Evolutionary conservation across 1,139 yeast species (phyloP).

Genomic region (Sugiyamaella pinicola): DNA sequence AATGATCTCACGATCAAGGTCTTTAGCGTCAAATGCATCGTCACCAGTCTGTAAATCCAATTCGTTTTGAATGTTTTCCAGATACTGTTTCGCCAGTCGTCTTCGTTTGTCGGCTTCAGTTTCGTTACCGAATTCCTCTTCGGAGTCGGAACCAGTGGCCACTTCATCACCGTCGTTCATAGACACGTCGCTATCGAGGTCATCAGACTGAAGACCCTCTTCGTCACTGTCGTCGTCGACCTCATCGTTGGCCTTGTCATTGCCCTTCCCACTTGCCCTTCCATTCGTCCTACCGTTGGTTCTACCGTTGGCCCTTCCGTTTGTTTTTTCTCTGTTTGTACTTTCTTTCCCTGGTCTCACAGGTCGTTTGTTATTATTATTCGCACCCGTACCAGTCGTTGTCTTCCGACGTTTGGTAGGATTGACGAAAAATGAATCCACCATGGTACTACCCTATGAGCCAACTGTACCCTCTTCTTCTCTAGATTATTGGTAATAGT

Average conservation of each 20-base stretch:
- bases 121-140: conserved; percentile 57
- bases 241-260: conserved; percentile 15
- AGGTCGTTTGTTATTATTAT: too few species aligned
- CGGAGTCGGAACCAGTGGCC: conserved; percentile 18
- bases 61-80: conserved; percentile 71
- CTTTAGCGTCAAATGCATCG: conserved; percentile 85
- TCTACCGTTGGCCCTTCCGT: conserved; percentile 13
- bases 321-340: background rate
- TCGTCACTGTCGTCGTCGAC: conserved; percentile 41
- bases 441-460: conserved; percentile 30
- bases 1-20: conserved; percentile 82
- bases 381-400: conserved; percentile 6
- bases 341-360: conserved; percentile 1
- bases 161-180: conserved; percentile 31
- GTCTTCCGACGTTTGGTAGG: conserved; percentile 32
- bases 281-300: conserved; percentile 10
- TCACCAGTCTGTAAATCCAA: conserved; percentile 42
- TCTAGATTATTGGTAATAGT: background rate
- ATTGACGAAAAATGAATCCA: conserved; percentile 39
- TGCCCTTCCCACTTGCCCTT: background rate
- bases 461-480: background rate
- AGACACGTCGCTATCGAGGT: conserved; percentile 24
- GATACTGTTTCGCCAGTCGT: conserved; percentile 88
- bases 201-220: conserved; percentile 26
- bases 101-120: conserved; percentile 92